phyloP scores from a whole-genome alignment of 2,329 filamentous ascomycete genomes.

The Ophiostoma angusticollis region DNA sequence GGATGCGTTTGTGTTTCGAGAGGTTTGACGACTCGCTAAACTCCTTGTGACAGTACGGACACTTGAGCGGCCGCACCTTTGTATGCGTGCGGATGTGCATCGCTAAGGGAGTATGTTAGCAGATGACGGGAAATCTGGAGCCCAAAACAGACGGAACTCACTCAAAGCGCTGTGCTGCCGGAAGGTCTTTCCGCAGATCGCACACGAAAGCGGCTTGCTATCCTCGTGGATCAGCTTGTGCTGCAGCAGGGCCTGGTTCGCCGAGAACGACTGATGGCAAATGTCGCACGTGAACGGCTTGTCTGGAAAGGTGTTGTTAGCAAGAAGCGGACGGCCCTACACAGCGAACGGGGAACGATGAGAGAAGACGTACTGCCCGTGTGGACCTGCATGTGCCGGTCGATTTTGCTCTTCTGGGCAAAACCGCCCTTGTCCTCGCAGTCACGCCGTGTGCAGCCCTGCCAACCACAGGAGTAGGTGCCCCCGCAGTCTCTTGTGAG shows the following conservation, averaged over 20 bases:
- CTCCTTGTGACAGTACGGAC: conserved; percentile 42
- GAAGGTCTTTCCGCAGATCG: conserved; percentile 44
- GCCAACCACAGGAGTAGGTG: conserved; percentile 41
- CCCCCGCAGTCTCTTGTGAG: conserved; percentile 32
- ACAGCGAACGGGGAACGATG: background rate
- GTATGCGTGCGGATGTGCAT: conserved; percentile 57
- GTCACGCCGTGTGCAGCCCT: conserved; percentile 38
- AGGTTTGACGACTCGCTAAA: conserved; percentile 56
- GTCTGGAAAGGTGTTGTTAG: conserved; percentile 25
- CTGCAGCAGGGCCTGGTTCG: conserved; percentile 54
- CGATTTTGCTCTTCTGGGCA: conserved; percentile 48
- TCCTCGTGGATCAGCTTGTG: conserved; percentile 56
- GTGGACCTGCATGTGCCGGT: conserved; percentile 52
- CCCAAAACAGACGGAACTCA: conserved; percentile 25
- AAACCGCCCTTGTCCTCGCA: conserved; percentile 33
- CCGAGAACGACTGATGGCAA: conserved; percentile 48
- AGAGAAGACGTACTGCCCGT: conserved; percentile 41
- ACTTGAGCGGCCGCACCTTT: conserved; percentile 48
- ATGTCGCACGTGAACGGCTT: conserved; percentile 45
- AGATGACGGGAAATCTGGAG: background rate
- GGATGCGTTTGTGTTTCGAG: conserved; percentile 51
- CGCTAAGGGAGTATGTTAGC: conserved; percentile 25
- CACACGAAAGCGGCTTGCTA: conserved; percentile 49
- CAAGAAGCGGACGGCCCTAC: background rate
- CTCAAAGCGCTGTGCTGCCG: conserved; percentile 56